A percentile compares a stretch with the other conserved stretches of the same genome.
Evolutionary conservation across 257 asterid species (phyloP).

Genomic region (Verbena officinalis): DNA sequence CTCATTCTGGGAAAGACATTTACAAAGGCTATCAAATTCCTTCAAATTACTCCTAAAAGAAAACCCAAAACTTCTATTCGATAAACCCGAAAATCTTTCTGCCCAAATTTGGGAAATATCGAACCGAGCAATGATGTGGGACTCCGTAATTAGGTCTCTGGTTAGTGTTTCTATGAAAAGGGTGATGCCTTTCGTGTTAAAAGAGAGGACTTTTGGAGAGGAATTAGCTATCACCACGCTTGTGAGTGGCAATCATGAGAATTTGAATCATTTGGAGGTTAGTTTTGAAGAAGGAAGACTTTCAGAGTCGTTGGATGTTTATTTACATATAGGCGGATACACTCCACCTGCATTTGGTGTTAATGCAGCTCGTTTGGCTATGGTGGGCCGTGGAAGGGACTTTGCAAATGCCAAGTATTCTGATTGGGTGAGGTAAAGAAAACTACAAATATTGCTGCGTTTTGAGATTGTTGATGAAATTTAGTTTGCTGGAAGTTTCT

Average conservation of each 20-base stretch:
- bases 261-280: constrained; percentile 30
- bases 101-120: constrained; percentile 32
- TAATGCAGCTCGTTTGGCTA: constrained; percentile 70
- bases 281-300: constrained; percentile 48
- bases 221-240: constrained; percentile 77
- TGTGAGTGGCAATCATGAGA: constrained; percentile 64
- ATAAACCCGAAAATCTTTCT: constrained; percentile 19
- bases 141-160: constrained; percentile 53
- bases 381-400: constrained; percentile 82
- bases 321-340: constrained; percentile 69
- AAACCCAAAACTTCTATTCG: constrained; percentile 56
- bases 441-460: neutral
- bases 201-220: constrained; percentile 53
- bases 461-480: neutral
- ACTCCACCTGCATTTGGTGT: constrained; percentile 65
- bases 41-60: constrained; percentile 48
- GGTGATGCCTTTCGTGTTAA: constrained; percentile 50
- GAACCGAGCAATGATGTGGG: constrained; percentile 45
- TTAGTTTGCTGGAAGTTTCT: neutral
- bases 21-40: constrained; percentile 70
- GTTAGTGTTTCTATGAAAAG: constrained; percentile 69
- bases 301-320: constrained; percentile 60
- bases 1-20: constrained; percentile 85
- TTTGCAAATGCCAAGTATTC: constrained; percentile 85
- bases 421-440: constrained; percentile 78